Percentiles rank a stretch among this genome's conserved stretches.
These are phyloP conservation scores for Trichoderma breve DNA, from an alignment of 2,329 filamentous ascomycete species.

Conservation along the genomic window DNA sequence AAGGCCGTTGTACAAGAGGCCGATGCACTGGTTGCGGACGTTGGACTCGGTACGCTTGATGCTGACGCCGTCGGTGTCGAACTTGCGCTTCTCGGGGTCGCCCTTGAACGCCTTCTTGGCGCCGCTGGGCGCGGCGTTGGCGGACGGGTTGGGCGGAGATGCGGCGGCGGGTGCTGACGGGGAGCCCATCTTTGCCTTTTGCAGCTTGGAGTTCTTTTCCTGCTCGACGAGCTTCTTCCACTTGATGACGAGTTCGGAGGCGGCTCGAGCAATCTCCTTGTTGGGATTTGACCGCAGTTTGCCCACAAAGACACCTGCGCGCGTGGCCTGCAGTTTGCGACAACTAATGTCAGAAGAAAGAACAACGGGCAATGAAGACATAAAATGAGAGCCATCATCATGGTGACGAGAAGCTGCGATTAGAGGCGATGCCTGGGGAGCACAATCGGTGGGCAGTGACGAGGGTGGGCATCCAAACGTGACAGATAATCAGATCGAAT, in stretches of 20 bases:
- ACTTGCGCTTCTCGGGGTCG: slow-evolving; percentile 75
- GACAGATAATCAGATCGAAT: slow-evolving; percentile 5
- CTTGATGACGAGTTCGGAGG: slow-evolving; percentile 79
- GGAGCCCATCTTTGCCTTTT: slow-evolving; percentile 39
- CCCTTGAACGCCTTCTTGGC: slow-evolving; percentile 54
- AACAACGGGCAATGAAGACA: neutral
- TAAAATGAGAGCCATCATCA: neutral
- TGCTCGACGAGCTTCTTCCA: slow-evolving; percentile 79
- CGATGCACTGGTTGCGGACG: slow-evolving; percentile 80
- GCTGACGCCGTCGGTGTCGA: slow-evolving; percentile 77
- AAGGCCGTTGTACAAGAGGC: slow-evolving; percentile 90
- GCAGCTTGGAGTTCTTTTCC: slow-evolving; percentile 52
- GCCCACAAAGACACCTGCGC: slow-evolving; percentile 85
- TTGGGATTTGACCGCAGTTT: slow-evolving; percentile 74
- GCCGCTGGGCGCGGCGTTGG: slow-evolving; percentile 38
- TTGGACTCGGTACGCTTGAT: slow-evolving; percentile 70
- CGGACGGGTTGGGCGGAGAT: slow-evolving; percentile 55
- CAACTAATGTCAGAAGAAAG: slow-evolving; percentile 4
- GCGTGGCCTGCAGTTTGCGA: slow-evolving; percentile 60
- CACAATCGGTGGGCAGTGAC: neutral
- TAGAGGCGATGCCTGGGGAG: neutral
- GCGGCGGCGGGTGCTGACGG: slow-evolving; percentile 36
- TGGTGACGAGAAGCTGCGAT: neutral
- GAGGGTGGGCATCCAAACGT: neutral
- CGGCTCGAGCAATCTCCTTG: slow-evolving; percentile 75